Evolutionary conservation across 257 asterid species (phyloP).

Genomic region (Rauvolfia tetraphylla): DNA sequence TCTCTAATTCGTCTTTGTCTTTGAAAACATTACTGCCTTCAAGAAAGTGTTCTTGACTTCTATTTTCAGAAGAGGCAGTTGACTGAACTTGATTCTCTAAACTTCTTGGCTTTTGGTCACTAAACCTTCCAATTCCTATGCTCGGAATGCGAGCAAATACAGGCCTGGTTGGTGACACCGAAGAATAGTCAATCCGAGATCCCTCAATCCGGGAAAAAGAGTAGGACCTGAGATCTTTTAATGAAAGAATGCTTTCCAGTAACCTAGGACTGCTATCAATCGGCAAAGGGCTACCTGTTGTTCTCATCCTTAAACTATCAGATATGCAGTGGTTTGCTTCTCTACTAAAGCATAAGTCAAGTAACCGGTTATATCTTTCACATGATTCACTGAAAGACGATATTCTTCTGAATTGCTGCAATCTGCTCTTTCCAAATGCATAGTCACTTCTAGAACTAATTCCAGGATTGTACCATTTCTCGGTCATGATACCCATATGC

Average conservation of each 20-base stretch:
- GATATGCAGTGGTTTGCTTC: conserved; percentile 33
- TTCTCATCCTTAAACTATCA: conserved; percentile 29
- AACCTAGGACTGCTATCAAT: conserved; percentile 14
- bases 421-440: conserved; percentile 14
- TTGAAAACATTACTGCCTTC: conserved; percentile 30
- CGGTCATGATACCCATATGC: conserved; percentile 5
- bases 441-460: conserved; percentile 13
- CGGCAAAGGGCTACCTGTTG: conserved; percentile 22
- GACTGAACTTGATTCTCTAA: conserved; percentile 23
- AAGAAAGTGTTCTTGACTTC: conserved; percentile 26
- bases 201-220: conserved; percentile 43
- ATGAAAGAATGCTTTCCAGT: conserved; percentile 59
- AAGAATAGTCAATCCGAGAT: conserved; percentile 19
- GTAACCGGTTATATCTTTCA: conserved; percentile 42
- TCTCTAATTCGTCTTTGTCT: conserved; percentile 30
- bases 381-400: conserved; percentile 52
- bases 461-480: conserved; percentile 20
- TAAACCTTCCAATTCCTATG: conserved; percentile 18
- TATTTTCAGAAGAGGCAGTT: conserved; percentile 18
- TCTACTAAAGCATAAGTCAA: conserved; percentile 26
- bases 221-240: conserved; percentile 66
- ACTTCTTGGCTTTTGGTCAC: conserved; percentile 27
- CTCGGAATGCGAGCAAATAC: conserved; percentile 8
- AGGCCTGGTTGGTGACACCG: conserved; percentile 8
- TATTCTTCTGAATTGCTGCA: conserved; percentile 35